phyloP scores from a whole-genome alignment of 1,284 basidiomycete species.

The Moniliophthora roreri region DNA sequence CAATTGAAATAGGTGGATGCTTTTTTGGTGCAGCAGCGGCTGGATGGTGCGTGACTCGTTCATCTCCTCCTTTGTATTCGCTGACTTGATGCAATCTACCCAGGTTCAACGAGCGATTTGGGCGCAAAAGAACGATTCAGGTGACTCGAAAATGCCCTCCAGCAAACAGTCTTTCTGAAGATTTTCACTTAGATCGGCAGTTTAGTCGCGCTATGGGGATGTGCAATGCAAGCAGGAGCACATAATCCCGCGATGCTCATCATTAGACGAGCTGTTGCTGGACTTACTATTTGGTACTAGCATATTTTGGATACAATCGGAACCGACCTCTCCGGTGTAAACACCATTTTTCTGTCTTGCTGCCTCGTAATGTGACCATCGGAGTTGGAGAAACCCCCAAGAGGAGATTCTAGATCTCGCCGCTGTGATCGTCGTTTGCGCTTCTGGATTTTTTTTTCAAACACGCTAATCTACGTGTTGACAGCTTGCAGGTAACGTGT shows the following conservation, averaged over 20 bases:
- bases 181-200: constrained; percentile 42
- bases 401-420: too few relatives aligned
- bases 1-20: constrained; percentile 45
- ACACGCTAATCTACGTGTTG: too few relatives aligned
- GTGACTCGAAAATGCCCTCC: constrained; percentile 29
- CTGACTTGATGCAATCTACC: too few relatives aligned
- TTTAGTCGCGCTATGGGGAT: constrained; percentile 52
- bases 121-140: constrained; percentile 59
- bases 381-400: too few relatives aligned
- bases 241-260: constrained; percentile 60
- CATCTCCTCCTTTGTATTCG: background rate
- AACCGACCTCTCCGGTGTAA: too few relatives aligned
- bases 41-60: constrained; percentile 50
- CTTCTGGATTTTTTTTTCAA: too few relatives aligned
- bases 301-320: too few relatives aligned
- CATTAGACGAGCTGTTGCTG: constrained; percentile 60
- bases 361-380: too few relatives aligned
- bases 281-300: constrained; percentile 56
- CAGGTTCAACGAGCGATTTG: constrained; percentile 55
- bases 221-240: constrained; percentile 62
- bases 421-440: too few relatives aligned
- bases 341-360: too few relatives aligned
- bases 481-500: too few relatives aligned
- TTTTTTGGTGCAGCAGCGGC: constrained; percentile 52
- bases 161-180: too few relatives aligned